These are phyloP conservation scores for Leccinum incarnatum DNA, from an alignment of 768 basidiomycete species.

Conservation along the genomic window DNA sequence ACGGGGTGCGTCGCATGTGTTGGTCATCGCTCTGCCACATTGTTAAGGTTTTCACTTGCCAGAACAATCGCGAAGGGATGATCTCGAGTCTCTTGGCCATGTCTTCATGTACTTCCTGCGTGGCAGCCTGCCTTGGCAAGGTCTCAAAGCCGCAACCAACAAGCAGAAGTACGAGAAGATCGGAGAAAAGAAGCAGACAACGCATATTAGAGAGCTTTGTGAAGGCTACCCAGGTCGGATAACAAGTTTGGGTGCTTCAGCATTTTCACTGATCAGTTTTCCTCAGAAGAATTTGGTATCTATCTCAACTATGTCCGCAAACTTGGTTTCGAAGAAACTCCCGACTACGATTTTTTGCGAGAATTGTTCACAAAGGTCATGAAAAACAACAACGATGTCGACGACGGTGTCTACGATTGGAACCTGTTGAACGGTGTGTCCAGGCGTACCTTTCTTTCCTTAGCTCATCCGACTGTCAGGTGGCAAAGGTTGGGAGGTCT, in stretches of 20 bases:
- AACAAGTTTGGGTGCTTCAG: conserved; percentile 2
- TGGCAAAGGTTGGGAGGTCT: conserved; percentile 93
- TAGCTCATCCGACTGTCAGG: conserved; percentile 40
- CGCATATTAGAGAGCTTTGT: conserved; percentile 94
- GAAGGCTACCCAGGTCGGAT: conserved; percentile 88
- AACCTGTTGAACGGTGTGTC: conserved; percentile 78
- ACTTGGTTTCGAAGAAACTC: conserved; percentile 97
- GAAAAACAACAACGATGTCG: conserved; percentile 85
- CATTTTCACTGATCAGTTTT: conserved; percentile 3
- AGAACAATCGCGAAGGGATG: conserved; percentile 94
- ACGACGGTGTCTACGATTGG: conserved; percentile 97
- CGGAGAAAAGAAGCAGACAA: conserved; percentile 99
- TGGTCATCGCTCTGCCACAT: conserved; percentile 2
- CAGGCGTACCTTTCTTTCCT: not conserved
- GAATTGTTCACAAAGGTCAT: conserved; percentile 93
- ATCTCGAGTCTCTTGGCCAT: conserved; percentile 97
- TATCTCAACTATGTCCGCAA: conserved; percentile 99
- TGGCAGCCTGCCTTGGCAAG: conserved; percentile 98
- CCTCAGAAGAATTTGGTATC: conserved; percentile 92
- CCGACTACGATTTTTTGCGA: conserved; percentile 97
- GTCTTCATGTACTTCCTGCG: conserved; percentile 99
- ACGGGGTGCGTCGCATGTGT: conserved; percentile 57
- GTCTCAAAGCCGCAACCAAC: conserved; percentile 98
- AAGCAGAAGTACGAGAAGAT: conserved; percentile 99
- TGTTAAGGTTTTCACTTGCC: conserved; percentile 6